Evolutionary conservation across 257 asterid species (phyloP), one percentile per base, ranked within the genome.

Genomic region (Ocimum tenuiflorum): DNA sequence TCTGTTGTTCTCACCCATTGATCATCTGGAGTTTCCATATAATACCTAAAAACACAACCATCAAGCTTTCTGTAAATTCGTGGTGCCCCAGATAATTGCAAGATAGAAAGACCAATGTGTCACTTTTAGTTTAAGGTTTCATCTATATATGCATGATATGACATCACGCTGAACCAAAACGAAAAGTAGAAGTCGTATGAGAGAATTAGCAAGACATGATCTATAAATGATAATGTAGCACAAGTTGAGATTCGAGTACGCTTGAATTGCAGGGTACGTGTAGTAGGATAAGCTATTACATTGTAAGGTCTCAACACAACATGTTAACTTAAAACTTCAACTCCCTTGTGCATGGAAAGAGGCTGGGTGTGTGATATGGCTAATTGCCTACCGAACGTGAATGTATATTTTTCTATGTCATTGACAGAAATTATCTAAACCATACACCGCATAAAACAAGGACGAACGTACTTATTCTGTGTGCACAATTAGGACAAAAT

Each of bases 21-120:
- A 27, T 27, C 31, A 27, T 27, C 31, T 27, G 31, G 31, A 27
- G 31, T 27, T 27, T 27, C 31, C 31, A 27, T 27, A 27, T 1
- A 83, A 71, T 29, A 92, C 78, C 80, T 69, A 50, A 31, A 65
- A 6, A 9, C 6, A 13, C 85, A 73, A 15, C 8, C 73, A 12
- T 18, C 59, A 14, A 73, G 65, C 79, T 77, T 81, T 78, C 81
- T 80, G 78, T 71, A 85, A 67, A 92, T 82, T 52, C 94, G 83
- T 31, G 99, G 97, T 45, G 90, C 88, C 33, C 95, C 96, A 78
- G 75, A 76, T 75, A 92, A 74, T 97, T 89, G 51, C n/a, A 68
- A 18, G n/a, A 45, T 6, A 29, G n/a, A 56, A 33, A 52, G 29
- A 31, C 24, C 55, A 58, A 67, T 4, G 6, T 0, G 48, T 41